phyloP scores from a whole-genome alignment of 306 rosid species.

The Sophora flavescens region DNA sequence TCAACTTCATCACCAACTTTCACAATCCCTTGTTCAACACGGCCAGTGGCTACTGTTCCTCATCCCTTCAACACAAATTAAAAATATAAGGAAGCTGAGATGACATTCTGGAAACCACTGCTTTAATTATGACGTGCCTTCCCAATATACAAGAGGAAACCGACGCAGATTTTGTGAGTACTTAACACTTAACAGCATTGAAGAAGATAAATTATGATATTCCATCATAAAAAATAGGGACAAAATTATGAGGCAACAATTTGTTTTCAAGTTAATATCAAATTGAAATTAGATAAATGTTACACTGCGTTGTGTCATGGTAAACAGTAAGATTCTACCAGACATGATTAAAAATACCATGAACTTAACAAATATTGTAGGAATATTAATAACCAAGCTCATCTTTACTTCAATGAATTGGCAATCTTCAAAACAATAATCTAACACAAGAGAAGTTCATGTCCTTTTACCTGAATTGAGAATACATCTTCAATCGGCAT shows the following conservation, averaged over 20 bases:
- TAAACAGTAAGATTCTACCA: background rate
- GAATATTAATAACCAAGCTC: constrained; percentile 18
- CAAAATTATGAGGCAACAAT: background rate
- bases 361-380: background rate
- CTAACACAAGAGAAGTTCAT: constrained; percentile 20
- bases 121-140: background rate
- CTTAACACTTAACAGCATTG: constrained; percentile 1
- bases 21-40: constrained; percentile 89
- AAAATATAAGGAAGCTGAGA: constrained; percentile 28
- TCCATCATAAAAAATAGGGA: background rate
- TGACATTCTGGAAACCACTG: constrained; percentile 16
- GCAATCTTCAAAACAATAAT: constrained; percentile 8
- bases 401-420: constrained; percentile 7
- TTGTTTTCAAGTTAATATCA: background rate
- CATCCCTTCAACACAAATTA: constrained; percentile 76
- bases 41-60: constrained; percentile 99
- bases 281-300: constrained; percentile 12
- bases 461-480: constrained; percentile 83
- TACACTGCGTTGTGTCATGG: background rate
- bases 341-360: constrained; percentile 3
- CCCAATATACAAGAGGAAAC: constrained; percentile 19
- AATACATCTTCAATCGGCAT: constrained; percentile 96
- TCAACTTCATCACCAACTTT: constrained; percentile 99
- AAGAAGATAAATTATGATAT: background rate
- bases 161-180: constrained; percentile 38